Base-by-base conservation (phyloP, 257 asterid species). In the Echites panduratus region DNA sequence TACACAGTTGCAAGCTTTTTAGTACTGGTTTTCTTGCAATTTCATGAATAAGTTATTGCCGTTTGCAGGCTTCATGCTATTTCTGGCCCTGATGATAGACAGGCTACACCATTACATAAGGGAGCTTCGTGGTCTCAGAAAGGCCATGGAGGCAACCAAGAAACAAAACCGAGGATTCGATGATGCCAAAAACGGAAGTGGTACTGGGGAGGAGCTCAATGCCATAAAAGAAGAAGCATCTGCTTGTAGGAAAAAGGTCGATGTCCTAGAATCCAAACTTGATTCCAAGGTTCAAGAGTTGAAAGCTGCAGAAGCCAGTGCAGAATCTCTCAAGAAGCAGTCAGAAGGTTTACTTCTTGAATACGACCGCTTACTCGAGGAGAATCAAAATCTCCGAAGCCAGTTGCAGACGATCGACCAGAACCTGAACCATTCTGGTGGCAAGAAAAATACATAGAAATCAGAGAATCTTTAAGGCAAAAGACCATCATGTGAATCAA, bases 41-140 rank as follows among this genome's bases (percentile, higher is more conserved):
- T 70, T 70, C 27, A 41, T 20, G 29, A 19, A 38, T 64, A 47
- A 41, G 7, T 41, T 41, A 32, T 44, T 13, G 59, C 26, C 26
- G 22, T 52, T 1, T 43, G 78, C 72, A 79, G 82, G 82, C 22
- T 79, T 79, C 61, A 32, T 69, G 38, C 58, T 79, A 2, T 79
- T 79, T 62, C 82, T 79, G 12, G 78, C 73, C 12, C 53, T 79
- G 22, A 74, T 79, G 73, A 75, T 93, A 19, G 96, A 89, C 79
- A 84, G 93, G 78, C 84, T 90, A 79, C 98, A 90, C 83, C 88
- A 93, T 58, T 93, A 91, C 87, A 89, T 93, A 67, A 88, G 90
- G 70, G 98, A 93, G 88, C 96, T 93, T 9, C 93, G 94, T 20
- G 74, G 85, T 81, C 87, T 93, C 56, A 85, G 98, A 62, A 93